phyloP scores from a whole-genome alignment of 306 rosid species.

The Senna siamea region DNA sequence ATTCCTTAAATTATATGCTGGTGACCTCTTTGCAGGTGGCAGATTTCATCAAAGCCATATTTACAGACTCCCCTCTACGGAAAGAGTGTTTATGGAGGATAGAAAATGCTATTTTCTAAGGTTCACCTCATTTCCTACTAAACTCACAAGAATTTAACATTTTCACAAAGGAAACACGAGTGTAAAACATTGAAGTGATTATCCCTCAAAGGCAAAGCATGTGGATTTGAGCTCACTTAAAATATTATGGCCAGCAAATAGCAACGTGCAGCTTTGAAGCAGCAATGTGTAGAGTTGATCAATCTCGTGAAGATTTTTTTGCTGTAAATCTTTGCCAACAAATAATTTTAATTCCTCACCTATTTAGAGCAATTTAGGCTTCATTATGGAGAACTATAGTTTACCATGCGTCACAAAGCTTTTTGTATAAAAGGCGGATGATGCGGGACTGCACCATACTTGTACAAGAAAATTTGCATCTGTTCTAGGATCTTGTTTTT shows the following conservation, averaged over 20 bases:
- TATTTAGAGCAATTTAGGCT: neutral
- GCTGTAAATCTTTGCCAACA: no score
- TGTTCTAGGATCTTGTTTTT: neutral
- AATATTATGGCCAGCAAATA: conserved; percentile 32
- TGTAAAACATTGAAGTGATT: conserved; percentile 25
- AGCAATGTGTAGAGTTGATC: conserved; percentile 9
- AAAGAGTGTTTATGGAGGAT: conserved; percentile 82
- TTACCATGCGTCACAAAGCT: neutral
- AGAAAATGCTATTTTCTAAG: conserved; percentile 52
- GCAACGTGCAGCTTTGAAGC: neutral
- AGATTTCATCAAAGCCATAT: conserved; percentile 84
- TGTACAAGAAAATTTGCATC: neutral
- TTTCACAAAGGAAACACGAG: neutral
- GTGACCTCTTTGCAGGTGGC: conserved; percentile 54
- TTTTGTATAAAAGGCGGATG: neutral
- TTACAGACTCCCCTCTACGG: conserved; percentile 80
- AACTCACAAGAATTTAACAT: neutral
- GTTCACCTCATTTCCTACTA: conserved; percentile 22
- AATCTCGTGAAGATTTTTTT: no score
- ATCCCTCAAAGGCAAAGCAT: conserved; percentile 7
- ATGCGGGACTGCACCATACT: neutral
- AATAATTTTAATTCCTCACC: no score
- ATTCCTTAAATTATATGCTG: neutral
- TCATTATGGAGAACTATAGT: conserved; percentile 28
- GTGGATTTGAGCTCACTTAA: conserved; percentile 30